These are phyloP conservation scores for Tetracladium setigerum DNA, from an alignment of 495 filamentous ascomycete species.

Conservation along the genomic window DNA sequence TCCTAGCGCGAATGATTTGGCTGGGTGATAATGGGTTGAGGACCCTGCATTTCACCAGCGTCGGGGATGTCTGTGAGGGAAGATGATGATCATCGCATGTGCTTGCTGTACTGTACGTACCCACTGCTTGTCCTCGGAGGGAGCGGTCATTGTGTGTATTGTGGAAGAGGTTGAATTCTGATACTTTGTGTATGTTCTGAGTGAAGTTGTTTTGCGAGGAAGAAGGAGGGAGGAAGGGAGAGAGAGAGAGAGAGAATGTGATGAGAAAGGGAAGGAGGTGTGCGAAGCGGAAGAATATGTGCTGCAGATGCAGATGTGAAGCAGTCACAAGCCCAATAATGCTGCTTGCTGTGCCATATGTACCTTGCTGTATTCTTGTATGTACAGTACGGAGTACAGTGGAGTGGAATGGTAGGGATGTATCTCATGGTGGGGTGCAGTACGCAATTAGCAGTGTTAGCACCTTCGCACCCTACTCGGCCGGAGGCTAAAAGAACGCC, in stretches of 20 bases:
- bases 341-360: no score
- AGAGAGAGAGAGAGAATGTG: background rate
- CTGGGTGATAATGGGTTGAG: conserved; percentile 1
- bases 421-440: no score
- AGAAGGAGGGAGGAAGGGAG: background rate
- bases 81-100: no score
- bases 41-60: conserved; percentile 8
- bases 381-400: no score
- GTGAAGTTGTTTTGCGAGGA: background rate
- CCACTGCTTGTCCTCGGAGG: conserved; percentile 30
- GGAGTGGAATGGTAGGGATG: no score
- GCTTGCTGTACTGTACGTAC: conserved; percentile 19
- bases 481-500: no score
- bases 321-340: background rate
- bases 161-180: background rate
- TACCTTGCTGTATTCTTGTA: no score
- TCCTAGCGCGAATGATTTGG: no score
- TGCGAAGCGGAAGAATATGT: background rate
- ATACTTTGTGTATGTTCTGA: background rate
- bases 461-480: no score
- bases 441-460: no score
- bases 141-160: conserved; percentile 22
- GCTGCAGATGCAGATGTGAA: background rate
- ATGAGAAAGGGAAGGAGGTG: background rate
- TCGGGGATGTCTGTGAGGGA: background rate